phyloP scores from a whole-genome alignment of 1,139 yeast genomes.

The Protomyces macrosporus region DNA sequence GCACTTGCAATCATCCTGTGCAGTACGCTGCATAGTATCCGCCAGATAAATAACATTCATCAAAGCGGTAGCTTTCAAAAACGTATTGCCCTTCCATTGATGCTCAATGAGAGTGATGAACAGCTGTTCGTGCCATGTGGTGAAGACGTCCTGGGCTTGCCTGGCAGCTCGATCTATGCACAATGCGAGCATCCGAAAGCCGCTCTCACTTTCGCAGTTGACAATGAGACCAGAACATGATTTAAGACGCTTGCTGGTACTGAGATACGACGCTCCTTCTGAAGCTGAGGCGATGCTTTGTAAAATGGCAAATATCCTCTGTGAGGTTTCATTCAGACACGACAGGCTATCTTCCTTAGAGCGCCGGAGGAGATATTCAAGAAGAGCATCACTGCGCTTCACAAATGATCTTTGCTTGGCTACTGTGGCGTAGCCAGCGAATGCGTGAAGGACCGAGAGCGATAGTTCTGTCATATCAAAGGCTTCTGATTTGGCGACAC shows the following conservation, averaged over 20 bases:
- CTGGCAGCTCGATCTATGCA: neutral
- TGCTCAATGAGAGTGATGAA: neutral
- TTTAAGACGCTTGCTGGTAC: neutral
- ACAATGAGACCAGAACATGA: neutral
- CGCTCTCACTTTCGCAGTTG: neutral
- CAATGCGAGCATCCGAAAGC: neutral
- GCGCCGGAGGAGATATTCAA: neutral
- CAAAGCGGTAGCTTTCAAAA: neutral
- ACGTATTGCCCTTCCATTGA: neutral
- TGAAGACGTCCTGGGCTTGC: neutral
- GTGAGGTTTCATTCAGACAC: no score
- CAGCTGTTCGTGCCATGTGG: neutral
- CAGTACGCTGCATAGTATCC: neutral
- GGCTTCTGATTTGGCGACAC: neutral
- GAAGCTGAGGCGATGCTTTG: neutral
- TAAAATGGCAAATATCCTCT: neutral
- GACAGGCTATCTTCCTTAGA: neutral
- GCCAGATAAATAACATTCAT: neutral
- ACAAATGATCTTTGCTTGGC: neutral
- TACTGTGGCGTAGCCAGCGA: neutral
- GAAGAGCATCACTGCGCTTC: slow-evolving; percentile 2
- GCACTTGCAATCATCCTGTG: neutral
- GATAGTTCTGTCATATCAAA: neutral
- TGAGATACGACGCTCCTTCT: slow-evolving; percentile 5
- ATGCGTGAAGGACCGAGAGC: slow-evolving; percentile 11